Base-by-base conservation (phyloP, 257 asterid species). In the Scutellaria barbata region DNA sequence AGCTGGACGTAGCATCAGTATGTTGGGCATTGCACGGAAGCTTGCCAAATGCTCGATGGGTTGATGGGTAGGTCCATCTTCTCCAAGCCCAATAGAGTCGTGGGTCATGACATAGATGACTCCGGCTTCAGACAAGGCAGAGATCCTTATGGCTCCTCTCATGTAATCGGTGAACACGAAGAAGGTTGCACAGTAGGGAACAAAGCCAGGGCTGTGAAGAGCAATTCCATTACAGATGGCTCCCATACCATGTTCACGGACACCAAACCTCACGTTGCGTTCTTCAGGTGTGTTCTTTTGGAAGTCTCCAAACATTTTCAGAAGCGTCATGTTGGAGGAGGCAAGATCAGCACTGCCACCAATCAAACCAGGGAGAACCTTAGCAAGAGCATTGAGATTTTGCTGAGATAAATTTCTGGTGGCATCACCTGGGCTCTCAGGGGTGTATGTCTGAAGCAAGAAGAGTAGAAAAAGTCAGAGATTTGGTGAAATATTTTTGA, bases 261-360 rank as follows among this genome's bases (percentile, higher is more conserved):
- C 96, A 53, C 96, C 96, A 42, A 89, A 89, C 51, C 96, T 72
- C 22, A 89, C 53, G 22, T 89, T 89, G 4, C 96, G 90, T 63
- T 89, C 96, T 80, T 87, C 96, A 3, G 96, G 95, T 3, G 95
- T 89, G 78, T 65, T 71, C 81, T 85, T 89, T 57, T 89, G 96
- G 89, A 87, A 89, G 82, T 89, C 85, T 0, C 96, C 96, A 13
- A 83, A 89, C 80, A 75, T 75, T 86, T 89, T 89, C 64, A 89
- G 63, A 71, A 89, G 92, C 41, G 96, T 89, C 96, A 89, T 89
- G 82, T 89, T 89, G 79, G 96, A 89, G 33, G 96, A 87, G 61
- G 96, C 96, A n/a, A 89, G 92, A 78, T 89, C 96, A 52, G 96
- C 96, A 77, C 96, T 89, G 64, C 96, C 96, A 20, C 96, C 96